phyloP scores from a whole-genome alignment of 1,284 basidiomycete species.

The Microstroma glucosiphilum region DNA sequence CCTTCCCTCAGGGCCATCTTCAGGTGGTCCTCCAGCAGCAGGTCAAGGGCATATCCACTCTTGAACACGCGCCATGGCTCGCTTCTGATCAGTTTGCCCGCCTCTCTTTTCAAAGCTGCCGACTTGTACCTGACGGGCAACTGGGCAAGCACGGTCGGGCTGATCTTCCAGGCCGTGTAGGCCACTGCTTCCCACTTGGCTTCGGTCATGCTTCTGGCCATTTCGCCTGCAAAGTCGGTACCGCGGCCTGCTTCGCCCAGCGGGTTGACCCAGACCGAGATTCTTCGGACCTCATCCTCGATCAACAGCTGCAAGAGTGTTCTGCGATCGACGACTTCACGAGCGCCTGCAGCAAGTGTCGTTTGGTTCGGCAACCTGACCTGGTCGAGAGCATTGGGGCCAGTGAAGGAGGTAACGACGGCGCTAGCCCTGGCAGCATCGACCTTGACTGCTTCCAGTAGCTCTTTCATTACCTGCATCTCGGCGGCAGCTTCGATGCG shows the following conservation, averaged over 20 bases:
- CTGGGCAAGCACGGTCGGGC: constrained; percentile 74
- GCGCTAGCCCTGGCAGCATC: constrained; percentile 62
- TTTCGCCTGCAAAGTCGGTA: constrained; percentile 32
- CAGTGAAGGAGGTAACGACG: constrained; percentile 32
- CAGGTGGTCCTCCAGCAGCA: constrained; percentile 75
- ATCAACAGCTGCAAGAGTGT: constrained; percentile 65
- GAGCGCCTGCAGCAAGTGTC: constrained; percentile 26
- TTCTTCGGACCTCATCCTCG: constrained; percentile 79
- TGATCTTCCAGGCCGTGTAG: constrained; percentile 73
- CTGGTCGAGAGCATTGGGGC: constrained; percentile 18
- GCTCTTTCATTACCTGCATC: constrained; percentile 77
- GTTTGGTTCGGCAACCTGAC: constrained; percentile 27
- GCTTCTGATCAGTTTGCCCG: constrained; percentile 67
- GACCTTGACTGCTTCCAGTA: constrained; percentile 67
- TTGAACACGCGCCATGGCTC: constrained; percentile 68
- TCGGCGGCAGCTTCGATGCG: constrained; percentile 82
- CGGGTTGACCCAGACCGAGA: constrained; percentile 88
- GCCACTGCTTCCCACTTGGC: constrained; percentile 65
- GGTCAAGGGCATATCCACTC: constrained; percentile 70
- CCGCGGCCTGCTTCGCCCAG: constrained; percentile 68
- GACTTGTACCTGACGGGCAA: constrained; percentile 80
- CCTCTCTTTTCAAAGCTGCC: constrained; percentile 62
- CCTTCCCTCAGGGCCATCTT: constrained; percentile 58
- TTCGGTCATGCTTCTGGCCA: constrained; percentile 56
- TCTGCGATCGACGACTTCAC: constrained; percentile 24